These are phyloP conservation scores for Cystobasidium onofrii DNA, from an alignment of 768 basidiomycete genomes.

Conservation along the genomic window DNA sequence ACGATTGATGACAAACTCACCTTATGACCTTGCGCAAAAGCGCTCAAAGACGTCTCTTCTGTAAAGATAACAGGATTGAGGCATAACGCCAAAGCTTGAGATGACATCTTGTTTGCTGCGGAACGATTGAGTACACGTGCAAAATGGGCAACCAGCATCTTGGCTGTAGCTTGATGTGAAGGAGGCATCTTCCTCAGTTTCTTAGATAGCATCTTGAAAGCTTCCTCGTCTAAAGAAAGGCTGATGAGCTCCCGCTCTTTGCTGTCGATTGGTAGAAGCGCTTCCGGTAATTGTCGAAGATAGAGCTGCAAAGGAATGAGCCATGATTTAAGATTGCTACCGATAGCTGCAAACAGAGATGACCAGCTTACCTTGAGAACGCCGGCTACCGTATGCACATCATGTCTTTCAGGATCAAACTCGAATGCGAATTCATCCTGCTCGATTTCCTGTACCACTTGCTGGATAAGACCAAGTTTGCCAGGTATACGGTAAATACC, in stretches of 20 bases:
- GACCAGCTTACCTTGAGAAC: conserved; percentile 36
- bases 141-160: conserved; percentile 38
- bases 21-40: conserved; percentile 17
- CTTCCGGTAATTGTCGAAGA: conserved; percentile 40
- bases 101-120: conserved; percentile 38
- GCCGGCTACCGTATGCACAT: conserved; percentile 36
- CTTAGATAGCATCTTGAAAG: conserved; percentile 18
- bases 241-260: conserved; percentile 32
- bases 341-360: too few relatives aligned
- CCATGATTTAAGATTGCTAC: too few relatives aligned
- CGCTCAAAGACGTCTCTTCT: conserved; percentile 13
- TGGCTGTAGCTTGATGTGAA: conserved; percentile 40
- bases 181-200: conserved; percentile 36
- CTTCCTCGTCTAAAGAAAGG: conserved; percentile 11
- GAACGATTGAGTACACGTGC: conserved; percentile 33
- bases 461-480: conserved; percentile 6
- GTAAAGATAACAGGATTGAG: conserved; percentile 29
- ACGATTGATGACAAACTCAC: background rate
- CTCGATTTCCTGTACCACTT: conserved; percentile 38
- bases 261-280: conserved; percentile 37
- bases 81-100: conserved; percentile 36
- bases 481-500: conserved; percentile 42
- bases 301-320: conserved; percentile 34
- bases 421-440: conserved; percentile 39
- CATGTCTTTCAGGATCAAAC: conserved; percentile 37